Evolutionary conservation across 2,329 filamentous ascomycete genomes (phyloP), one percentile per base, ranked within the genome.

Genomic region (Ophiosphaerella herpotricha): DNA sequence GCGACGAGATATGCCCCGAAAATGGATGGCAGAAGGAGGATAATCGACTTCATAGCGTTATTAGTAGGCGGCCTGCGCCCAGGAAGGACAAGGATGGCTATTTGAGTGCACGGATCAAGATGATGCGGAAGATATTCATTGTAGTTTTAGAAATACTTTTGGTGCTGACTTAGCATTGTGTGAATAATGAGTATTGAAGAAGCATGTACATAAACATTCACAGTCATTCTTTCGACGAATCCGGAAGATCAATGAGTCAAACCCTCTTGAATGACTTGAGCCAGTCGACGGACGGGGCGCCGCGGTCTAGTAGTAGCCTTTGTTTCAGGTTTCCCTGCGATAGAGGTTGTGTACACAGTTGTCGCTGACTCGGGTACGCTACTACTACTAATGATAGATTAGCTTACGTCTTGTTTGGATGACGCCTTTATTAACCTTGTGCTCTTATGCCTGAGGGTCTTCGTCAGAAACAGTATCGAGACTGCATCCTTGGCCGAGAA

Each of bases 381-480:
- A 41, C 41, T 52, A 16, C n/a, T 12, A 13, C 43, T 34, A 11
- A n/a, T 21, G 32, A 11, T 21, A 39, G 13, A 16, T 38, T 18
- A 48, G 5, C 39, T 55, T 24, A 57, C 3, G 46, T 26, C 40
- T n/a, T 11, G 3, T 31, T 18, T 36, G 11, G 14, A 36, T 7
- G 43, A 12, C 21, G 7, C 7, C 16, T 24, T 14, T 6, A 6
- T 31, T 18, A 1, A 63, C 58, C 40, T 57, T 16, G 43, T 44
- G n/a, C 52, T 43, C 39, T 55, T 60, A 33, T 62, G 60, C 23
- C 61, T 52, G 42, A 67, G 46, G 9, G 56, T 37, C 42, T 63
- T 66, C 5, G 64, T 66, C 14, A 67, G 52, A 31, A 55, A 66
- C 5, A 63, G 29, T 5, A 61, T 66, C 14, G 65, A 56, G 1